Conservation (phyloP, 164 flowering plant genomes). For the Nymphaea colorata region DNA sequence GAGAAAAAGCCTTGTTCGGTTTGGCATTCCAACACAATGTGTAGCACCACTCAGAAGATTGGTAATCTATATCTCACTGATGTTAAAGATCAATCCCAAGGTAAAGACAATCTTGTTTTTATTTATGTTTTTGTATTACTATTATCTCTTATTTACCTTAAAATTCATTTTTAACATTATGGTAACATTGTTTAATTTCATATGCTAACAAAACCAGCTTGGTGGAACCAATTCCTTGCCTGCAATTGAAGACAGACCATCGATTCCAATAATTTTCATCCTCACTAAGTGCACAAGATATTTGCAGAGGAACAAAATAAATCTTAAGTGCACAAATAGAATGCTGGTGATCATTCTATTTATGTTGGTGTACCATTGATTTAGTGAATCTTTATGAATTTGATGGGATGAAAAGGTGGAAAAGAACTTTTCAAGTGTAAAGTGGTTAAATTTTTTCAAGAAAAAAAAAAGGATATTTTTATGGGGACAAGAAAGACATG, state of each 20-base stretch:
- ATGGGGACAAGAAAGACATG: too few relatives aligned
- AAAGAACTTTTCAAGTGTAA: too few relatives aligned
- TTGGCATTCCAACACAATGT: conserved; percentile 85
- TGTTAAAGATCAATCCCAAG: conserved; percentile 31
- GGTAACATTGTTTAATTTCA: background rate
- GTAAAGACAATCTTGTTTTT: conserved; percentile 49
- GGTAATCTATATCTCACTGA: conserved; percentile 47
- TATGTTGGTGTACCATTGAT: too few relatives aligned
- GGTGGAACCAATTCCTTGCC: conserved; percentile 75
- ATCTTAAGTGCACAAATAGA: too few relatives aligned
- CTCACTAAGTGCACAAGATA: too few relatives aligned
- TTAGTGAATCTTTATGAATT: too few relatives aligned
- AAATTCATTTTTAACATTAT: background rate
- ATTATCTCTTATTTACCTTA: background rate
- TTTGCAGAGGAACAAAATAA: too few relatives aligned
- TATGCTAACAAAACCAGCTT: conserved; percentile 33
- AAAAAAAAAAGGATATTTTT: too few relatives aligned
- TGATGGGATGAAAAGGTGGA: too few relatives aligned
- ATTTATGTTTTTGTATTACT: too few relatives aligned
- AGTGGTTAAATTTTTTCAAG: too few relatives aligned
- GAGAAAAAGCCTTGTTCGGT: conserved; percentile 31
- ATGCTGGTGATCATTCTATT: too few relatives aligned
- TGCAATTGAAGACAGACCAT: conserved; percentile 34
- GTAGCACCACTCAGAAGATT: conserved; percentile 48
- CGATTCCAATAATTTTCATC: conserved; percentile 50